Conservation (phyloP, 768 basidiomycete species). For the Chalciporus piperatus region DNA sequence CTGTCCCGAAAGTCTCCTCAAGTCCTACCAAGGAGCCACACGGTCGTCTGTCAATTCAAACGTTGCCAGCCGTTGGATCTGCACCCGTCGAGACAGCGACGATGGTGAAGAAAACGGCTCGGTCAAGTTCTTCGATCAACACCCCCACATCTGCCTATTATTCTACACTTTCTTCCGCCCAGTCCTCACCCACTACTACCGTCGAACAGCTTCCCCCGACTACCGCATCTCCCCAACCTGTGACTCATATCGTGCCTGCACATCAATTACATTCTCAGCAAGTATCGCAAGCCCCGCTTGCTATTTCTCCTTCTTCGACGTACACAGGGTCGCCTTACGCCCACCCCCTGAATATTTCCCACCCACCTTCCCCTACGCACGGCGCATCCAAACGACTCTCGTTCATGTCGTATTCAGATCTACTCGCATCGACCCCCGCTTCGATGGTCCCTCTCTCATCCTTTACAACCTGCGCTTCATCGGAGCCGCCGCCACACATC, state of each 20-base stretch:
- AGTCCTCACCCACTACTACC: slow-evolving; percentile 39
- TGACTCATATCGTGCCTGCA: slow-evolving; percentile 14
- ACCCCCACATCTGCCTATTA: slow-evolving; percentile 53
- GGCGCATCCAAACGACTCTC: slow-evolving; percentile 67
- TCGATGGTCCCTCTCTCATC: slow-evolving; percentile 69
- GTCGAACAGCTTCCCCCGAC: slow-evolving; percentile 29
- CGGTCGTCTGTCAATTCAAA: slow-evolving; percentile 24
- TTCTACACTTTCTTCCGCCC: slow-evolving; percentile 37
- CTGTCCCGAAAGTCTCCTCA: slow-evolving; percentile 25
- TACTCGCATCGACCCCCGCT: slow-evolving; percentile 74
- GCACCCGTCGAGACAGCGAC: slow-evolving; percentile 1
- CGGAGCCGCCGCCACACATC: slow-evolving; percentile 74
- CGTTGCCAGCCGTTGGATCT: slow-evolving; percentile 13
- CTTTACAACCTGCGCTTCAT: slow-evolving; percentile 60
- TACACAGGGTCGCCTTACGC: slow-evolving; percentile 27
- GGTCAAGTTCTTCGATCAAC: slow-evolving; percentile 30
- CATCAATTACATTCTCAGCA: slow-evolving; percentile 21
- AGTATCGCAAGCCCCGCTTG: slow-evolving; percentile 5
- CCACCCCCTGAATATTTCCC: slow-evolving; percentile 24
- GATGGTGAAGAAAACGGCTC: slow-evolving; percentile 8
- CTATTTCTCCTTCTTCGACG: slow-evolving; percentile 23
- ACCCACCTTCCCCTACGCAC: slow-evolving; percentile 48
- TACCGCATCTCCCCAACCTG: slow-evolving; percentile 23
- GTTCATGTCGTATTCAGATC: slow-evolving; percentile 86
- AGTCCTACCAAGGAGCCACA: slow-evolving; percentile 25